These are phyloP conservation scores for Raddia distichophylla DNA, from an alignment of 176 grass and related monocot species.

Conservation along the genomic window DNA sequence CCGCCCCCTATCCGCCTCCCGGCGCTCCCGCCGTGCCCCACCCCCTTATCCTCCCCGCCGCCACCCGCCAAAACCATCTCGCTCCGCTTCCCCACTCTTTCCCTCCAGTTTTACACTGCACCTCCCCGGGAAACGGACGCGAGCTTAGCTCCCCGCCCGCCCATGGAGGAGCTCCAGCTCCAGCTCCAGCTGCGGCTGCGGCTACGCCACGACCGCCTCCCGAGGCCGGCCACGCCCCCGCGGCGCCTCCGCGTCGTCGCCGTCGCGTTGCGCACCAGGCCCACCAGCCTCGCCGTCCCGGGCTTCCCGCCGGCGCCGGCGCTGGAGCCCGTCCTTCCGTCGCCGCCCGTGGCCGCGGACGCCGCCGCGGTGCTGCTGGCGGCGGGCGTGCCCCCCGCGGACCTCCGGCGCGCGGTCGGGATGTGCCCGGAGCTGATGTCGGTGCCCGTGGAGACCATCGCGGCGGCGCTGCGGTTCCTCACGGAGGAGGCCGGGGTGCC, in stretches of 20 bases:
- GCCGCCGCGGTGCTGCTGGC: conserved; percentile 49
- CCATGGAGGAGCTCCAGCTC: conserved; percentile 71
- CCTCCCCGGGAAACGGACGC: background rate
- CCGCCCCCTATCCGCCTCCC: conserved; percentile 35
- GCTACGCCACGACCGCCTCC: conserved; percentile 34
- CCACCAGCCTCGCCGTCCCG: conserved; percentile 44
- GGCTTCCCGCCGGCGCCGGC: conserved; percentile 25
- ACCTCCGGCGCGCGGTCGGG: conserved; percentile 68
- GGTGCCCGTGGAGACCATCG: conserved; percentile 46
- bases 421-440: conserved; percentile 93
- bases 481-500: conserved; percentile 52
- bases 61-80: conserved; percentile 29
- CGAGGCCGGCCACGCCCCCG: background rate
- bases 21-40: conserved; percentile 12
- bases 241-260: conserved; percentile 36
- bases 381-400: conserved; percentile 56
- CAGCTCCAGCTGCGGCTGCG: no score
- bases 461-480: conserved; percentile 63
- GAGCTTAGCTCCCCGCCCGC: background rate
- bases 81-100: background rate
- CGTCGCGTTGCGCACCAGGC: conserved; percentile 51
- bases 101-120: background rate
- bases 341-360: conserved; percentile 38
- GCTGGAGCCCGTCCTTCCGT: conserved; percentile 43
- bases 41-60: conserved; percentile 45